Percentiles rank a stretch among this genome's conserved stretches.
Conservation (phyloP, 345 rosid genomes). For the Hypericum perforatum region DNA sequence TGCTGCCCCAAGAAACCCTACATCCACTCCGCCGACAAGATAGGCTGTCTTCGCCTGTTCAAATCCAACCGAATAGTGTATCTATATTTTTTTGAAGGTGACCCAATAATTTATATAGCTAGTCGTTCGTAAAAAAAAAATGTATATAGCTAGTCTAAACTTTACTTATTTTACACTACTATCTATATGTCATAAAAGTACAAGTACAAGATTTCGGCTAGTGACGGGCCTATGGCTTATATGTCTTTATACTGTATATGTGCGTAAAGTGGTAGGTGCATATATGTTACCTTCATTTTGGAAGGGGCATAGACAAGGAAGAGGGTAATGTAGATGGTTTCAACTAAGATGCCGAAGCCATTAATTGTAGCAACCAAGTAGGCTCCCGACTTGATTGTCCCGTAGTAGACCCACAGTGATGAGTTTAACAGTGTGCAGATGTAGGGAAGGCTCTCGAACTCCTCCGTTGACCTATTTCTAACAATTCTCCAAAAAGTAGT, state of each 20-base stretch:
- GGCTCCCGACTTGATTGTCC: slow-evolving; percentile 54
- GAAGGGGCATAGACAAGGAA: slow-evolving; percentile 44
- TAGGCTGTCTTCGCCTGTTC: slow-evolving; percentile 35
- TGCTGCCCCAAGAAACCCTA: slow-evolving; percentile 38
- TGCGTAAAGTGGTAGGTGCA: no score
- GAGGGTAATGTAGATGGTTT: slow-evolving; percentile 35
- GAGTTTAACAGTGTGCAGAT: slow-evolving; percentile 51
- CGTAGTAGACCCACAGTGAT: slow-evolving; percentile 78
- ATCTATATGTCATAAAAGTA: no score
- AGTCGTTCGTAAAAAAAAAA: no score
- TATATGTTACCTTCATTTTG: slow-evolving; percentile 27
- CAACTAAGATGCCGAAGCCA: slow-evolving; percentile 55
- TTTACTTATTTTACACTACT: no score
- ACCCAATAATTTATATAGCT: no score
- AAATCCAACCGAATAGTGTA: no score
- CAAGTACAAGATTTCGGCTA: no score
- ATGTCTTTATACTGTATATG: no score
- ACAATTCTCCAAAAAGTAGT: slow-evolving; percentile 46
- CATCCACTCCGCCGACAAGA: slow-evolving; percentile 35
- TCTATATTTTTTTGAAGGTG: no score
- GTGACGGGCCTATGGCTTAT: no score
- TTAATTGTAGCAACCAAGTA: slow-evolving; percentile 62
- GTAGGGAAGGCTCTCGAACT: slow-evolving; percentile 64
- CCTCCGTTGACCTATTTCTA: slow-evolving; percentile 45
- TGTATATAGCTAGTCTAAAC: no score